Percentiles rank a stretch among this genome's conserved stretches.
Evolutionary conservation across 1,139 yeast species (phyloP).

Genomic region (Magnusiomyces paraingens): DNA sequence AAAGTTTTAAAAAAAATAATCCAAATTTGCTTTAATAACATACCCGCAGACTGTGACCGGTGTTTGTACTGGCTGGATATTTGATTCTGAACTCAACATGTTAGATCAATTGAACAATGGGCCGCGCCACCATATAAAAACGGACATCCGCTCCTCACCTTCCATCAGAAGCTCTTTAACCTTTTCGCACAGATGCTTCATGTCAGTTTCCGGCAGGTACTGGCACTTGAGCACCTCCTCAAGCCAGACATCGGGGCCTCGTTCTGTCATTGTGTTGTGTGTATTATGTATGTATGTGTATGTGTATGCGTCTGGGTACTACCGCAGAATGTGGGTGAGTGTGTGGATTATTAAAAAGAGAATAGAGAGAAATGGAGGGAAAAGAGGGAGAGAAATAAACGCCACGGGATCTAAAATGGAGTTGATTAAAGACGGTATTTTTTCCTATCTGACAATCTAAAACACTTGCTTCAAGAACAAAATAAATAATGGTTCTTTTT

Average conservation of each 20-base stretch:
- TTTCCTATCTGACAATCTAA: too few relatives aligned
- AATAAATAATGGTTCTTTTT: too few relatives aligned
- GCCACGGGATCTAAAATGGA: too few relatives aligned
- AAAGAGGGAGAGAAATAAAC: too few relatives aligned
- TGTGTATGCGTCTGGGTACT: too few relatives aligned
- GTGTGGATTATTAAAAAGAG: too few relatives aligned
- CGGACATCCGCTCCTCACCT: conserved; percentile 22
- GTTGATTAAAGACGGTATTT: too few relatives aligned
- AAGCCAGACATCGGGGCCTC: conserved; percentile 95
- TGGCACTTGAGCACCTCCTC: conserved; percentile 89
- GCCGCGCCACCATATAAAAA: too few relatives aligned
- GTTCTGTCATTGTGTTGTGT: conserved; percentile 38
- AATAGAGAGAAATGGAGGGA: too few relatives aligned
- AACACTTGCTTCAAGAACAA: too few relatives aligned
- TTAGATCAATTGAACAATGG: neutral
- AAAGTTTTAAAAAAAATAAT: neutral
- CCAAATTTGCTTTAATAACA: conserved; percentile 10
- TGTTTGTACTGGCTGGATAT: conserved; percentile 91
- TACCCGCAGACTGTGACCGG: conserved; percentile 97
- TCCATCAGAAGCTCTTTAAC: conserved; percentile 88
- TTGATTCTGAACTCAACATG: conserved; percentile 48
- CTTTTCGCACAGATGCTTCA: conserved; percentile 93
- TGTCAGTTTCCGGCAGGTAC: conserved; percentile 82
- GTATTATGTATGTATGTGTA: too few relatives aligned
- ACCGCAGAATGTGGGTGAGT: too few relatives aligned